Base-by-base conservation (phyloP, 2,329 filamentous ascomycete genomes). In the Podosphaera xanthii region DNA sequence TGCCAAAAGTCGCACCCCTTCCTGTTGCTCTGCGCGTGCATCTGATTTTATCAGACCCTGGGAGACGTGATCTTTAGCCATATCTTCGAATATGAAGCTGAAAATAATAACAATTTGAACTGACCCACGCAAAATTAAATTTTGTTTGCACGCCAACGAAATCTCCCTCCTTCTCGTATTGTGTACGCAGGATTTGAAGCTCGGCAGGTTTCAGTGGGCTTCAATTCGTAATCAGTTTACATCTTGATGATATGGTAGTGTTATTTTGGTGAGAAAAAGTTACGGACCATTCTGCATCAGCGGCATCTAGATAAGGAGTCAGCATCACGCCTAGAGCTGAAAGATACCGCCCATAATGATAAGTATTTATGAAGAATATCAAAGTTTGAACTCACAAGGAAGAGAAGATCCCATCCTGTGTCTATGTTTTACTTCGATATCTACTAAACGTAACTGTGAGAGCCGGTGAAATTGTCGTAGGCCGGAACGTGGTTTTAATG, bases 101-200 rank as follows among this genome's bases (percentile, higher is more conserved):
- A 5, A 57, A 22, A 12, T 8, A 55, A 31, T 31, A 58, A 31
- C 42, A 50, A 14, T 46, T 52, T 55, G 36, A 44, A 65, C 76
- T 60, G 80, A 94, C 89, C 92, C 92, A 98, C 70, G 92, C 91
- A 72, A 91, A 97, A 81, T 98, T 98, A 80, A 98, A 98, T 71
- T 97, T 97, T 62, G 92, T 98, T 73, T 98, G 92, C 48, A 98
- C 81, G 61, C 91, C 90, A 62, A 95, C 91, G 76, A 94, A 94
- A 68, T 94, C 87, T 65, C 91, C 92, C 74, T 98, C 92, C 70
- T 95, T 95, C 70, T 97, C 91, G 71, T 92, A 98, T 72, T 98
- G 92, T 61, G 87, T 78, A 64, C 91, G 87, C 59, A 98, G 79
- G 63, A 97, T 92, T 71, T 90, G 83, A 61, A 98, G 84, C 73